phyloP scores from a whole-genome alignment of 2,329 filamentous ascomycete genomes.

The Metarhizium guizhouense region DNA sequence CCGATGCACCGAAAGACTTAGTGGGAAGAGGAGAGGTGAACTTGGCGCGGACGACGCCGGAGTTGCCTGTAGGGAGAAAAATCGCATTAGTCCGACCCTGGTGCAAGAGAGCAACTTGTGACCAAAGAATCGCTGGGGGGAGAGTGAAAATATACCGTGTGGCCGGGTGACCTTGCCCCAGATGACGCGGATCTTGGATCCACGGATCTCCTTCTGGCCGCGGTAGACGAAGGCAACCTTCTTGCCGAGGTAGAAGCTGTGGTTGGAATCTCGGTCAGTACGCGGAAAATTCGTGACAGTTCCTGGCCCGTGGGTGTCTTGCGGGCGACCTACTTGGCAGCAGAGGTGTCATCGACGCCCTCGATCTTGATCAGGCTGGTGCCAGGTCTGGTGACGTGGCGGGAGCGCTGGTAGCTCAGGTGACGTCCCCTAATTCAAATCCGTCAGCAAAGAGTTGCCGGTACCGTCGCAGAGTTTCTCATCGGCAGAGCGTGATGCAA shows the following conservation, averaged over 20 bases:
- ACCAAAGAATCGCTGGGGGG: not conserved
- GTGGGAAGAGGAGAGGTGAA: conserved; percentile 94
- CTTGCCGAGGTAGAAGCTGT: conserved; percentile 94
- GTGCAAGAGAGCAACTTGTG: not conserved
- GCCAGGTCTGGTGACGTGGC: conserved; percentile 83
- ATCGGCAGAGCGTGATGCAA: not conserved
- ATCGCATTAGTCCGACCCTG: not conserved
- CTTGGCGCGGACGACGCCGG: conserved; percentile 93
- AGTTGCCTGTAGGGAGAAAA: conserved; percentile 62
- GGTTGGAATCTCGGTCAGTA: conserved; percentile 16
- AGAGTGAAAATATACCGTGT: conserved; percentile 58
- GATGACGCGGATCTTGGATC: conserved; percentile 97
- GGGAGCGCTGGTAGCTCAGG: conserved; percentile 94
- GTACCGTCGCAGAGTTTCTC: not conserved
- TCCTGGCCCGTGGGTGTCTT: not conserved
- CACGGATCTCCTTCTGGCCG: conserved; percentile 86
- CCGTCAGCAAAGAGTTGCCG: conserved; percentile 20
- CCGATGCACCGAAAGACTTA: conserved; percentile 91
- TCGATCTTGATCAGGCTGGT: conserved; percentile 97
- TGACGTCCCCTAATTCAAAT: conserved; percentile 71
- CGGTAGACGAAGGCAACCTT: conserved; percentile 98
- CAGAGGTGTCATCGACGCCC: conserved; percentile 85
- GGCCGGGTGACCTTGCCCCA: conserved; percentile 97
- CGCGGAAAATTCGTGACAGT: not conserved
- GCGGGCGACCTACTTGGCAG: conserved; percentile 62